Conservation (phyloP, 108 stramenopile genomes). For the Fragilaria radians region DNA sequence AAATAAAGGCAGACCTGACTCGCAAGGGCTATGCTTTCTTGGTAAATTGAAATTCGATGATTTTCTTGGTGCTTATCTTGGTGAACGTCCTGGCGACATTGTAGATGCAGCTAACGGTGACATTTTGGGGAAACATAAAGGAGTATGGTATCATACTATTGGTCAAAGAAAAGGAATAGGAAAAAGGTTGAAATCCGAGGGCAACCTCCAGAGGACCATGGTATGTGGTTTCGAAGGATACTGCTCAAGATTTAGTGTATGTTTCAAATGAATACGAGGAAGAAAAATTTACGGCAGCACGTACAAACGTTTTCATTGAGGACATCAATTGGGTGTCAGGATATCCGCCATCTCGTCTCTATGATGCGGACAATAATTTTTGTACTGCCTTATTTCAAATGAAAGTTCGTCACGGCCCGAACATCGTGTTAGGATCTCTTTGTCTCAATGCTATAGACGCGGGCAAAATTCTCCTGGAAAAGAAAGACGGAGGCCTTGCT, state of each 20-base stretch:
- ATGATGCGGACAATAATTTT: constrained; percentile 20
- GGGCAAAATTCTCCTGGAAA: constrained; percentile 52
- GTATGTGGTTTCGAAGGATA: constrained; percentile 94
- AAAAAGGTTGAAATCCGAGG: constrained; percentile 52
- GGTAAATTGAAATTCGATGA: constrained; percentile 94
- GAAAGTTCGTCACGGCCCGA: constrained; percentile 93
- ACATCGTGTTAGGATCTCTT: constrained; percentile 60
- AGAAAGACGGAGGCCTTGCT: constrained; percentile 88
- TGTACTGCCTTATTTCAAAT: too few species aligned
- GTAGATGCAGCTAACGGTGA: constrained; percentile 75
- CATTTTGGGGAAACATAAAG: constrained; percentile 82
- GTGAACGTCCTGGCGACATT: constrained; percentile 69
- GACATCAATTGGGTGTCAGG: constrained; percentile 83
- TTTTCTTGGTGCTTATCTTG: constrained; percentile 85
- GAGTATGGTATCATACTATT: constrained; percentile 97
- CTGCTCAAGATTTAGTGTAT: constrained; percentile 58
- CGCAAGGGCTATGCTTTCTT: constrained; percentile 91
- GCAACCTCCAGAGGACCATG: constrained; percentile 87
- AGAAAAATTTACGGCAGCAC: constrained; percentile 41
- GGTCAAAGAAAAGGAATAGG: constrained; percentile 96
- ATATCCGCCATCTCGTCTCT: constrained; percentile 10
- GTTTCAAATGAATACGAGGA: constrained; percentile 90
- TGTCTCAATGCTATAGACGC: constrained; percentile 16
- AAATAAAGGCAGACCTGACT: constrained; percentile 84
- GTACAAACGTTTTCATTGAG: constrained; percentile 79